These are phyloP conservation scores for Diaporthe sp. DNA, from an alignment of 2,329 filamentous ascomycete genomes.

Conservation along the genomic window DNA sequence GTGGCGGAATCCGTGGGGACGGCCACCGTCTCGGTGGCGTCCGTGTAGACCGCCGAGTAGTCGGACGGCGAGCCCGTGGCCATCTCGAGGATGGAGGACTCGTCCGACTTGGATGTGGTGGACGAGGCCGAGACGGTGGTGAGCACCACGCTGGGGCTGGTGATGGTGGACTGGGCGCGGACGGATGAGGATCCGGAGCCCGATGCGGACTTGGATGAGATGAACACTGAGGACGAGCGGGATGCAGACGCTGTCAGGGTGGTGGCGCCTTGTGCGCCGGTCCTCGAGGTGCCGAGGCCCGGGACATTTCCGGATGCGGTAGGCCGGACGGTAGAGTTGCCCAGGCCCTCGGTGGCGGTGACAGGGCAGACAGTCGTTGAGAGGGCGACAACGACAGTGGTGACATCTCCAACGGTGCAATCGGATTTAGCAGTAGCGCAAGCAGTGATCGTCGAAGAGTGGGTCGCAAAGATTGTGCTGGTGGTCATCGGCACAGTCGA, in stretches of 20 bases:
- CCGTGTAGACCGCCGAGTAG: slow-evolving; percentile 18
- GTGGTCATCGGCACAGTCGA: slow-evolving; percentile 30
- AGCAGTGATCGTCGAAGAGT: slow-evolving; percentile 34
- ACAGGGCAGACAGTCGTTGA: slow-evolving; percentile 39
- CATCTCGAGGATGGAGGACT: slow-evolving; percentile 32
- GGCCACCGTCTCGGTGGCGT: slow-evolving; percentile 15
- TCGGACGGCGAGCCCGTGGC: slow-evolving; percentile 29
- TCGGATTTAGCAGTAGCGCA: slow-evolving; percentile 24
- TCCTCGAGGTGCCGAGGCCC: background rate
- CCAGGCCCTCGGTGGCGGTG: slow-evolving; percentile 21
- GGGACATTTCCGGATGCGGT: background rate
- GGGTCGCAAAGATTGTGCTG: slow-evolving; percentile 38
- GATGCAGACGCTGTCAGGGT: background rate
- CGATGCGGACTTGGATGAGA: slow-evolving; percentile 2
- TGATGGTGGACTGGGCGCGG: slow-evolving; percentile 26
- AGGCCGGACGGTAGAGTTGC: slow-evolving; percentile 7
- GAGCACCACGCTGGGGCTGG: slow-evolving; percentile 28
- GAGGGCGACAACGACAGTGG: slow-evolving; percentile 31
- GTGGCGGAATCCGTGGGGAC: slow-evolving; percentile 13
- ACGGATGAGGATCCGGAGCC: background rate
- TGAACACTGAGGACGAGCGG: background rate
- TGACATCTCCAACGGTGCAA: slow-evolving; percentile 35
- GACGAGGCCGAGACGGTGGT: slow-evolving; percentile 22
- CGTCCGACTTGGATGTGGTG: background rate
- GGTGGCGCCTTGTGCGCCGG: slow-evolving; percentile 13